A percentile compares a stretch with the other conserved stretches of the same genome.
These are phyloP conservation scores for Straminergon stramineum DNA, from an alignment of 225 moss, liverwort and hornwort species.

Conservation along the genomic window DNA sequence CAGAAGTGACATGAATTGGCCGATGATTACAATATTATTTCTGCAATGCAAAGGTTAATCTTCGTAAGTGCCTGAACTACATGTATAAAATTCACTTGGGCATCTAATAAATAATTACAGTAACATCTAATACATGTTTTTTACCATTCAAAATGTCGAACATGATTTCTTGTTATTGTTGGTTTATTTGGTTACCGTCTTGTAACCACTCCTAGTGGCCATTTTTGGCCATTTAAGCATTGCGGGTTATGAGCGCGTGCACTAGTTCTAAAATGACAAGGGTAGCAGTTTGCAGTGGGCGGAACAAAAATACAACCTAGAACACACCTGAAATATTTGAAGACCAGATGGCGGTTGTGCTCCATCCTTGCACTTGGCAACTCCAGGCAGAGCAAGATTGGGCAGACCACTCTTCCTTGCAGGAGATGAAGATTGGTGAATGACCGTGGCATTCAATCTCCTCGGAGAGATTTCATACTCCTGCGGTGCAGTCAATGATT, in stretches of 20 bases:
- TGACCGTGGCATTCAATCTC: not conserved
- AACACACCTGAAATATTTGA: conserved; percentile 12
- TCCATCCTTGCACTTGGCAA: not conserved
- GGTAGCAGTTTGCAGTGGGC: not conserved
- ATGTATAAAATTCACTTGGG: not conserved
- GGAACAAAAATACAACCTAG: not conserved
- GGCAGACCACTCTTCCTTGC: not conserved
- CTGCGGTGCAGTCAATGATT: not conserved
- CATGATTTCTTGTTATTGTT: not conserved
- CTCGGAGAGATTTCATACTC: not conserved
- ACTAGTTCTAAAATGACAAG: not conserved
- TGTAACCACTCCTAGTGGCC: not conserved
- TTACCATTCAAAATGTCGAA: not conserved
- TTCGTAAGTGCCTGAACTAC: no score
- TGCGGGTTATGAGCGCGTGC: not conserved
- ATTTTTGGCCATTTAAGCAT: not conserved
- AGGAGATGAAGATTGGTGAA: not conserved
- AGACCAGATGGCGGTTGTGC: not conserved
- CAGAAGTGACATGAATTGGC: not conserved
- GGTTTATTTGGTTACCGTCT: not conserved
- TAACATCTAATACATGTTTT: not conserved
- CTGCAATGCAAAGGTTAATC: not conserved
- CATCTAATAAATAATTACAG: not conserved
- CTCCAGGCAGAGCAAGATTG: not conserved
- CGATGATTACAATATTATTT: not conserved